A percentile compares a stretch with the other conserved stretches of the same genome.
phyloP scores from a whole-genome alignment of 2,329 filamentous ascomycete species.

The Talaromyces sp. region DNA sequence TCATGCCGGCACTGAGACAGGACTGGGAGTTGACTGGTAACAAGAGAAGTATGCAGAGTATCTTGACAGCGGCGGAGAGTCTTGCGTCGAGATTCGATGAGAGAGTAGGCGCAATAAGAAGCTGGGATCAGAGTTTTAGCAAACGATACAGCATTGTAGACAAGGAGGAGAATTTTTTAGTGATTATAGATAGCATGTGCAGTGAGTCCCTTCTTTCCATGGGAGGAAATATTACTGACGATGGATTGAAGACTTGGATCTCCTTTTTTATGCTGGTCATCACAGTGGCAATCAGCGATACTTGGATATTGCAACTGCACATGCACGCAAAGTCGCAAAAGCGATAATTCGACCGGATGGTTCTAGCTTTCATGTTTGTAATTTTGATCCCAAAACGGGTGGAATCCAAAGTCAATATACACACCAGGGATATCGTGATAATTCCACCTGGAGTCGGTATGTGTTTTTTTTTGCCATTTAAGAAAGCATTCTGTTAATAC shows the following conservation, averaged over 20 bases:
- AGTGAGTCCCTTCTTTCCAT: constrained; percentile 3
- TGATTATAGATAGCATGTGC: constrained; percentile 40
- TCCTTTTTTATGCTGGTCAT: constrained; percentile 34
- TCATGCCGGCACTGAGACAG: constrained; percentile 42
- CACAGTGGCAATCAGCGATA: constrained; percentile 18
- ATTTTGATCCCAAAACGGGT: constrained; percentile 13
- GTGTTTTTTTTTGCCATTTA: background rate
- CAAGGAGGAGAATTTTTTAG: constrained; percentile 26
- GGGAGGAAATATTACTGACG: background rate
- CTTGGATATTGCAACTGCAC: constrained; percentile 22
- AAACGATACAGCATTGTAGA: constrained; percentile 20
- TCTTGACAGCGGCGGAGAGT: constrained; percentile 16
- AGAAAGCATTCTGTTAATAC: background rate
- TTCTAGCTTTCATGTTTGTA: constrained; percentile 18
- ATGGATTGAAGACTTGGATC: constrained; percentile 22
- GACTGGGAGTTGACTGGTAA: constrained; percentile 44
- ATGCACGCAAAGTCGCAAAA: constrained; percentile 13
- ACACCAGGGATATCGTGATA: constrained; percentile 18
- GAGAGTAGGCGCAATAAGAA: constrained; percentile 36
- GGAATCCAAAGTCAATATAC: constrained; percentile 17
- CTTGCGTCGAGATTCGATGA: constrained; percentile 32
- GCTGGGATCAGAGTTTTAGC: constrained; percentile 17
- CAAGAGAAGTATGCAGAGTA: constrained; percentile 4
- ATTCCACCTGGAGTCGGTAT: constrained; percentile 18
- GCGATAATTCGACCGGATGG: constrained; percentile 14